Conservation (phyloP, 2,329 filamentous ascomycete genomes). For the Zymoseptoria tritici region DNA sequence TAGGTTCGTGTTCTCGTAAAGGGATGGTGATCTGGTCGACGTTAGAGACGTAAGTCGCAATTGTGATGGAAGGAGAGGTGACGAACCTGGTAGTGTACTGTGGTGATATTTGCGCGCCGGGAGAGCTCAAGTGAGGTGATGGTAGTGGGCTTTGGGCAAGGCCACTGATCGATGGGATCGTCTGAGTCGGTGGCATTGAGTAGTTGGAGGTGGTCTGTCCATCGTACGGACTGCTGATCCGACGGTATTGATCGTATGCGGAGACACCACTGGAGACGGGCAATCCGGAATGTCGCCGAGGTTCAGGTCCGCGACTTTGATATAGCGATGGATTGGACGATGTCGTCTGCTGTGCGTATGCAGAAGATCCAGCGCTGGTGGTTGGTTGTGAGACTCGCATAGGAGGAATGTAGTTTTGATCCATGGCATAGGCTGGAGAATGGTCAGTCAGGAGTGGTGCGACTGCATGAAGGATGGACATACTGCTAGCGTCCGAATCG, state of each 20-base stretch:
- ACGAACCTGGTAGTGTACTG: conserved; percentile 24
- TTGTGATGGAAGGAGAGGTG: background rate
- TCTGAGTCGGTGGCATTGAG: conserved; percentile 21
- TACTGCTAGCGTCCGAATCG: conserved; percentile 27
- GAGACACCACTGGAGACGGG: conserved; percentile 15
- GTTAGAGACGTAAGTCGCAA: background rate
- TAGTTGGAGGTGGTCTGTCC: conserved; percentile 17
- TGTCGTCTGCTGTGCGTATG: conserved; percentile 16
- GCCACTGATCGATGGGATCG: conserved; percentile 28
- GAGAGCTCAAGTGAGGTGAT: conserved; percentile 23
- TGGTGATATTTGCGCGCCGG: conserved; percentile 14
- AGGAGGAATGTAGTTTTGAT: conserved; percentile 28
- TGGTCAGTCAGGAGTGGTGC: conserved; percentile 5
- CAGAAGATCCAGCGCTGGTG: conserved; percentile 19
- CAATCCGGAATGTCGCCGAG: conserved; percentile 22
- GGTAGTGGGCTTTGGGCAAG: conserved; percentile 28
- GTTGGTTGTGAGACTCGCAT: conserved; percentile 27
- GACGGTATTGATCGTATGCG: conserved; percentile 22
- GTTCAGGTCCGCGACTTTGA: conserved; percentile 20
- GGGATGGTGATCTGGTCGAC: conserved; percentile 22
- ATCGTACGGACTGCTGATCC: conserved; percentile 26
- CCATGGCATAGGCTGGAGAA: conserved; percentile 24
- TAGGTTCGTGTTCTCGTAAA: conserved; percentile 22
- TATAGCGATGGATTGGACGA: conserved; percentile 29
- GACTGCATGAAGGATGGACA: conserved; percentile 10